Evolutionary conservation across 2,329 filamentous ascomycete genomes (phyloP).

Genomic region (Fusarium aywerte): DNA sequence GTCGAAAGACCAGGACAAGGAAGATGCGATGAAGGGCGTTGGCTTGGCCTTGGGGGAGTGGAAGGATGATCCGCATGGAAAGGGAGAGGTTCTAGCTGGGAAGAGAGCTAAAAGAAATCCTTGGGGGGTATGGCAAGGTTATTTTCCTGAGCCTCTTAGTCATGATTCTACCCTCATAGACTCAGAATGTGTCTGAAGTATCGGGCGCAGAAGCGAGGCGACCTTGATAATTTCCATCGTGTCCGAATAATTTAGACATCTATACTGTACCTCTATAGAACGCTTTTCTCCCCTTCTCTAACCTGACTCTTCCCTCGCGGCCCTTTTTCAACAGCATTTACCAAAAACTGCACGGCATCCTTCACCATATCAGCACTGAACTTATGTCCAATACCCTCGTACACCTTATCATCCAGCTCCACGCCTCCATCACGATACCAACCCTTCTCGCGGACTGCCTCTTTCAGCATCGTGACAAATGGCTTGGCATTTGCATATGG

Average conservation of each 20-base stretch:
- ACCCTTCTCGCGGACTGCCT: conserved; percentile 54
- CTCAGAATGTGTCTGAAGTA: conserved; percentile 53
- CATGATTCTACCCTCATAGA: conserved; percentile 51
- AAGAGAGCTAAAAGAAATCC: conserved; percentile 64
- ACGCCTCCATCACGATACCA: conserved; percentile 69
- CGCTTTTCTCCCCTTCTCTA: conserved; percentile 48
- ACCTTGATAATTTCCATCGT: conserved; percentile 52
- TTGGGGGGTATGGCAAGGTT: conserved; percentile 57
- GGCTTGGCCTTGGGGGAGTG: conserved; percentile 59
- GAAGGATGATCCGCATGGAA: conserved; percentile 64
- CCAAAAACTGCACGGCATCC: conserved; percentile 73
- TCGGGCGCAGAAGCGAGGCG: conserved; percentile 53
- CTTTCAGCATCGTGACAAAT: conserved; percentile 71
- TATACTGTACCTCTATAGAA: conserved; percentile 27
- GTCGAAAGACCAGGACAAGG: conserved; percentile 48
- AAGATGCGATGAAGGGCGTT: conserved; percentile 56
- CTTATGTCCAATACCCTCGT: conserved; percentile 74
- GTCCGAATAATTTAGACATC: neutral
- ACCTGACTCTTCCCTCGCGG: conserved; percentile 40
- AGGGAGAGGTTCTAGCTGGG: conserved; percentile 55
- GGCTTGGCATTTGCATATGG: conserved; percentile 69
- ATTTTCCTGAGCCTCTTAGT: conserved; percentile 55
- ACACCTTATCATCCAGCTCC: conserved; percentile 72
- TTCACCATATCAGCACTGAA: conserved; percentile 74
- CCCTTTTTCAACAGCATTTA: conserved; percentile 56